Conservation (phyloP, 352 stramenopile species). For the Elongisporangium undulatum region DNA sequence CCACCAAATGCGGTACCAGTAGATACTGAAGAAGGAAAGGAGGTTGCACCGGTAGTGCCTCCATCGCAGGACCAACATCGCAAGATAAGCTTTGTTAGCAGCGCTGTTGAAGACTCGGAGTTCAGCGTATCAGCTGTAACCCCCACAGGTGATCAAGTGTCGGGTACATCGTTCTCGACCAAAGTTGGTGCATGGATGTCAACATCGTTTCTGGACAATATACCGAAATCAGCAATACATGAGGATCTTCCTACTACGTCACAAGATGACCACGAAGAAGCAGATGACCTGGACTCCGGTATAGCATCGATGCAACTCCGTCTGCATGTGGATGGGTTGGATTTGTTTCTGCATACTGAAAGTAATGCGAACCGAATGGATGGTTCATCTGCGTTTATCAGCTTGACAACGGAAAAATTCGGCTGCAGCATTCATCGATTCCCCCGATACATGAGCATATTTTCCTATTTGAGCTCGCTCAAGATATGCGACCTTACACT, state of each 20-base stretch:
- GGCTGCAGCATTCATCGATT: conserved; percentile 68
- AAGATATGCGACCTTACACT: conserved; percentile 68
- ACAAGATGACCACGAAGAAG: conserved; percentile 15
- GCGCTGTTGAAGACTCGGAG: conserved; percentile 2
- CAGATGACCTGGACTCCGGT: conserved; percentile 14
- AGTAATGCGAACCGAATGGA: conserved; percentile 13
- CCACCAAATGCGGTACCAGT: conserved; percentile 16
- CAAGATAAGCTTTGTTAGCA: neutral
- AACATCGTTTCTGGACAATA: conserved; percentile 53
- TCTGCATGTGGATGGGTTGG: conserved; percentile 65
- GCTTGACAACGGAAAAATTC: conserved; percentile 66
- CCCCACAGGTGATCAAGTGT: conserved; percentile 7
- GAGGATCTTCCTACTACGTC: conserved; percentile 9
- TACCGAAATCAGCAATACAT: conserved; percentile 14
- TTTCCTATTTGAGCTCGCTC: conserved; percentile 67
- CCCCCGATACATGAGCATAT: conserved; percentile 61
- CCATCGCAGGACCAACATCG: conserved; percentile 6
- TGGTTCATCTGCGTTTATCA: conserved; percentile 43
- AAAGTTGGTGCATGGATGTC: conserved; percentile 56
- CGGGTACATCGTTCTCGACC: conserved; percentile 35
- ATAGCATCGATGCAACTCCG: conserved; percentile 61
- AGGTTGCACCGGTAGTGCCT: neutral
- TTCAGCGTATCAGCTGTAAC: neutral
- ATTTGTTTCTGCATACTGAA: conserved; percentile 56
- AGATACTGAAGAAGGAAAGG: neutral